A percentile compares a stretch with the other conserved stretches of the same genome.
Conservation (phyloP, 106 monocot species). For the Alisma plantagoaquatica region DNA sequence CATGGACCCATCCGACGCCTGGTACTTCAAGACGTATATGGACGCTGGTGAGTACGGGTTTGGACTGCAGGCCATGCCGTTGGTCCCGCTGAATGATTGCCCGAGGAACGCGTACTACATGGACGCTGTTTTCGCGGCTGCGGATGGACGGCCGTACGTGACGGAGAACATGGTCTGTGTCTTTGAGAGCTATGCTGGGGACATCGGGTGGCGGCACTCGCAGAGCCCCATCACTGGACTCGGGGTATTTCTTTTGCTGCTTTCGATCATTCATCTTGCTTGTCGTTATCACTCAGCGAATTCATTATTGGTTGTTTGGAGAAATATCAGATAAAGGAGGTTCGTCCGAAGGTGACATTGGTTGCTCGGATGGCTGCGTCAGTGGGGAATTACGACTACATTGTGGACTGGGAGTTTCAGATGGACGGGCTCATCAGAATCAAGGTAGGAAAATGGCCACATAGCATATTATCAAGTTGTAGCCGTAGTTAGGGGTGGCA, state of each 20-base stretch:
- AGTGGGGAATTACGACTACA: conserved; percentile 92
- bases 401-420: conserved; percentile 96
- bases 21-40: conserved; percentile 99
- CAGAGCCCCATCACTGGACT: conserved; percentile 78
- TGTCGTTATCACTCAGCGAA: no score
- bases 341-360: conserved; percentile 85
- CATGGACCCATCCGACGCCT: conserved; percentile 90
- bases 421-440: conserved; percentile 76
- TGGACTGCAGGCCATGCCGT: conserved; percentile 76
- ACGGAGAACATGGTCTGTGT: conserved; percentile 65
- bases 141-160: conserved; percentile 65
- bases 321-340: conserved; percentile 91
- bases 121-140: conserved; percentile 69
- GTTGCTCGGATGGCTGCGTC: conserved; percentile 92
- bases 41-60: conserved; percentile 96
- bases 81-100: conserved; percentile 86
- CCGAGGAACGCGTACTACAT: conserved; percentile 72
- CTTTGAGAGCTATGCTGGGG: conserved; percentile 72
- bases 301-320: no score
- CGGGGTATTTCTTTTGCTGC: no score
- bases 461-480: no score
- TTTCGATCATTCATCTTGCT: no score
- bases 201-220: conserved; percentile 84
- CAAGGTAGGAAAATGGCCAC: no score
- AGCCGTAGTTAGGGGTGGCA: no score